Conservation (phyloP, 1,284 basidiomycete species). For the Ceratobasidium sp. region DNA sequence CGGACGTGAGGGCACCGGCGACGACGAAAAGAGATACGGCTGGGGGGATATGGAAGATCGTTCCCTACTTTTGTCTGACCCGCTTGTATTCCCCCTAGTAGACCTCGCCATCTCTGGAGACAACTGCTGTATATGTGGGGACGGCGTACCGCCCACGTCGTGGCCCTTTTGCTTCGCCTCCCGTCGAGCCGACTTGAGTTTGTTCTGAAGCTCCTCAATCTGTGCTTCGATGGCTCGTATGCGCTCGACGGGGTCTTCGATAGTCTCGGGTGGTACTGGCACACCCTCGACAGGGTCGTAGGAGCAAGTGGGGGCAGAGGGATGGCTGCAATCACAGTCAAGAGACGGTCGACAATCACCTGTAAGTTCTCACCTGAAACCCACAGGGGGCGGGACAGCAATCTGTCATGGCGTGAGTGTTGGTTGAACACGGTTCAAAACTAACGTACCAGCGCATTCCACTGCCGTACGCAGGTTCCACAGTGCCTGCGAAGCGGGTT, state of each 20-base stretch:
- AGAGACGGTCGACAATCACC: constrained; percentile 1
- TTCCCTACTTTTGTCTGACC: constrained; percentile 36
- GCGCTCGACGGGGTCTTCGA: constrained; percentile 70
- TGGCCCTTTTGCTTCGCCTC: constrained; percentile 53
- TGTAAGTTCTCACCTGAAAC: constrained; percentile 72
- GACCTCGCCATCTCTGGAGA: constrained; percentile 37
- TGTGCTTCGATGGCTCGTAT: constrained; percentile 78
- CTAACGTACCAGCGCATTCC: constrained; percentile 32
- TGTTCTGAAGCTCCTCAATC: constrained; percentile 73
- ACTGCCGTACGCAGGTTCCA: constrained; percentile 77
- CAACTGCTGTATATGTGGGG: neutral
- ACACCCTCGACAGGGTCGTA: constrained; percentile 85
- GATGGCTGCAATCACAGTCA: constrained; percentile 62
- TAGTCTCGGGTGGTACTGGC: constrained; percentile 69
- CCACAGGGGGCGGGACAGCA: constrained; percentile 42
- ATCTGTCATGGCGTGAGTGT: constrained; percentile 27
- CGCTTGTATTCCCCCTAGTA: constrained; percentile 32
- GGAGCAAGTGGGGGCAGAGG: constrained; percentile 76
- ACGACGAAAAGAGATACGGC: constrained; percentile 31
- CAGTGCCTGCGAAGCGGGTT: constrained; percentile 58
- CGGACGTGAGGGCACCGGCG: constrained; percentile 36
- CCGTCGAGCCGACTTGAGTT: constrained; percentile 54
- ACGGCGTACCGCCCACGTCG: constrained; percentile 13
- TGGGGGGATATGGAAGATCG: constrained; percentile 36
- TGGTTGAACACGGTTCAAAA: neutral